Evolutionary conservation across 1,284 basidiomycete species (phyloP).

Genomic region (Ceratobasidium theobromae): DNA sequence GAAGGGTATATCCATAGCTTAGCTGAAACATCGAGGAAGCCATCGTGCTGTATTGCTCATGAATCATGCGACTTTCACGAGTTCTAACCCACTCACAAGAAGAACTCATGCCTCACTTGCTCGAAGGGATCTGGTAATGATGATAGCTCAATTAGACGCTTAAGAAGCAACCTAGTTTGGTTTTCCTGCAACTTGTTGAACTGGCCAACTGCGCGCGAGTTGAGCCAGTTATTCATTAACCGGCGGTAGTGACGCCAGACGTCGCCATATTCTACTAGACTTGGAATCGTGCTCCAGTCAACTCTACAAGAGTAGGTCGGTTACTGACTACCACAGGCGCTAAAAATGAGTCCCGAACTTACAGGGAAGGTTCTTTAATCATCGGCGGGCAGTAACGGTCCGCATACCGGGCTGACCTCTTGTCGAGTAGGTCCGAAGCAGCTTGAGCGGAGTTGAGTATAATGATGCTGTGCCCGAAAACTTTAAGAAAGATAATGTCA

Average conservation of each 20-base stretch:
- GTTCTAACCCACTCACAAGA: background rate
- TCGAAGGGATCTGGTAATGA: background rate
- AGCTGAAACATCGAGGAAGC: conserved; percentile 2
- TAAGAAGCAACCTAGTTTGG: background rate
- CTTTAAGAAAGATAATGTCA: background rate
- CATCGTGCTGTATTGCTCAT: background rate
- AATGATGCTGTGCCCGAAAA: background rate
- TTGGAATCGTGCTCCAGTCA: background rate
- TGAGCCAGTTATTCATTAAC: conserved; percentile 13
- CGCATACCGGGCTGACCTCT: conserved; percentile 12
- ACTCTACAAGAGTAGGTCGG: too few species aligned
- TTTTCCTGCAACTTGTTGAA: background rate
- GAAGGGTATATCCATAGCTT: conserved; percentile 10
- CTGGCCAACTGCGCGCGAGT: background rate
- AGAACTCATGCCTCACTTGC: background rate
- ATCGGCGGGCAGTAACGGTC: background rate
- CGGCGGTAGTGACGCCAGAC: conserved; percentile 4
- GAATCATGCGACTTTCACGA: background rate
- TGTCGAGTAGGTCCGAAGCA: background rate
- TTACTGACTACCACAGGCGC: too few species aligned
- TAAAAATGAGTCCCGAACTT: background rate
- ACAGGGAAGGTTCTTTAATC: background rate
- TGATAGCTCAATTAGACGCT: background rate
- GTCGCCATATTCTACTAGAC: background rate
- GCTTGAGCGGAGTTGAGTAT: background rate